Percentiles rank a stretch among this genome's conserved stretches.
Evolutionary conservation across 371 early-diverging fungal species (phyloP).

Genomic region (Blakeslea trispora): DNA sequence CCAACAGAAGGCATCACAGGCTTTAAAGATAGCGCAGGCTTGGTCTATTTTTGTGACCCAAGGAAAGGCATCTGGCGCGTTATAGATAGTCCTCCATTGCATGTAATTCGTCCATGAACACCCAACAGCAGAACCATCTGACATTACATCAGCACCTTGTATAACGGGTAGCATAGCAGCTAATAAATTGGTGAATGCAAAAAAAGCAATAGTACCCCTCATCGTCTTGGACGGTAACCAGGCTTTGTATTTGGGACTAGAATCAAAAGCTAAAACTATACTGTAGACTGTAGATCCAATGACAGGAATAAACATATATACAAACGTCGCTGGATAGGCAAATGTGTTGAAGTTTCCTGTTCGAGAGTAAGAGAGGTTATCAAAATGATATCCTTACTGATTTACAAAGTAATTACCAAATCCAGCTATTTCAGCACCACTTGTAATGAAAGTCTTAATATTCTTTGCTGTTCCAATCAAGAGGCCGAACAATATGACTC

Average conservation of each 20-base stretch:
- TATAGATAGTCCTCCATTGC: slow-evolving; percentile 38
- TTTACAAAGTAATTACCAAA: slow-evolving; percentile 30
- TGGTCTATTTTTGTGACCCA: slow-evolving; percentile 45
- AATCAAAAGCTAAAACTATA: slow-evolving; percentile 34
- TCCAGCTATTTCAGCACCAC: slow-evolving; percentile 34
- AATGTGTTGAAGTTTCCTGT: slow-evolving; percentile 41
- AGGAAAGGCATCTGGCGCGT: slow-evolving; percentile 34
- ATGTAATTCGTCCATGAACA: slow-evolving; percentile 46
- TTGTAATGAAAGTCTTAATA: slow-evolving; percentile 32
- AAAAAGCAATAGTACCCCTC: slow-evolving; percentile 22
- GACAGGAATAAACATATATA: slow-evolving; percentile 45
- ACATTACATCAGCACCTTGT: slow-evolving; percentile 41
- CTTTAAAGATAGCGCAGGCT: slow-evolving; percentile 35
- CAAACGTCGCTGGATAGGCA: slow-evolving; percentile 46
- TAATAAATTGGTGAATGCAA: slow-evolving; percentile 27
- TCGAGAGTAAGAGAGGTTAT: neutral
- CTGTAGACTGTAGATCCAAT: slow-evolving; percentile 34
- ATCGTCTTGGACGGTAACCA: slow-evolving; percentile 47
- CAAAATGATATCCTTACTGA: neutral
- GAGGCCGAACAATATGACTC: slow-evolving; percentile 17
- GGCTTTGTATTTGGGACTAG: slow-evolving; percentile 35
- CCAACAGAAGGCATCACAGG: slow-evolving; percentile 38
- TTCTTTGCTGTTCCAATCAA: slow-evolving; percentile 27
- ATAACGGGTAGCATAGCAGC: slow-evolving; percentile 34
- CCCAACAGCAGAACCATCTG: slow-evolving; percentile 30